phyloP scores from a whole-genome alignment of 208 protist genomes.

The Leishmania martiniquensis region DNA sequence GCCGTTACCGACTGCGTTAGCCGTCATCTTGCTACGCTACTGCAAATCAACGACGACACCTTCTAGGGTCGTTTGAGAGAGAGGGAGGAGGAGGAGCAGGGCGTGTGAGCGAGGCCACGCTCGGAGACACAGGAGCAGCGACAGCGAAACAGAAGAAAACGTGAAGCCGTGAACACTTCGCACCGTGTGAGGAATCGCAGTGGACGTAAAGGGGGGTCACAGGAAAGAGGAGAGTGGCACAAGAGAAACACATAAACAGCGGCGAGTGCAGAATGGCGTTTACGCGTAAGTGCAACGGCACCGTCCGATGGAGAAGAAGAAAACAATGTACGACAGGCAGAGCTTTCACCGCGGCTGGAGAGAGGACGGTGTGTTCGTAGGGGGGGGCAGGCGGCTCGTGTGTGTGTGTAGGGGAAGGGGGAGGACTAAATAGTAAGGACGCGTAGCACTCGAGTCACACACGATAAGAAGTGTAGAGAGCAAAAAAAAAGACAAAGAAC shows the following conservation, averaged over 20 bases:
- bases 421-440: not conserved
- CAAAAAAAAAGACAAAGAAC: not conserved
- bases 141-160: slow-evolving; percentile 5
- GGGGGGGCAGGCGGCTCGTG: no score
- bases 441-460: not conserved
- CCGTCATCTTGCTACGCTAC: slow-evolving; percentile 8
- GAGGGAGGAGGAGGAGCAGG: not conserved
- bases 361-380: no score
- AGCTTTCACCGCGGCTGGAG: no score
- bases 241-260: not conserved
- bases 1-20: slow-evolving; percentile 30
- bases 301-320: not conserved
- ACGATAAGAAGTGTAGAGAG: not conserved
- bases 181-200: not conserved
- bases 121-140: not conserved
- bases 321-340: not conserved
- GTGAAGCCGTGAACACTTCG: slow-evolving; percentile 17
- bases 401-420: not conserved
- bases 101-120: not conserved
- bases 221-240: not conserved
- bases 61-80: not conserved
- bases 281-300: not conserved
- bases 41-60: not conserved
- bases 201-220: not conserved
- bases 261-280: not conserved